Conservation (phyloP, 495 filamentous ascomycete species). For the Penicilliopsis zonata region DNA sequence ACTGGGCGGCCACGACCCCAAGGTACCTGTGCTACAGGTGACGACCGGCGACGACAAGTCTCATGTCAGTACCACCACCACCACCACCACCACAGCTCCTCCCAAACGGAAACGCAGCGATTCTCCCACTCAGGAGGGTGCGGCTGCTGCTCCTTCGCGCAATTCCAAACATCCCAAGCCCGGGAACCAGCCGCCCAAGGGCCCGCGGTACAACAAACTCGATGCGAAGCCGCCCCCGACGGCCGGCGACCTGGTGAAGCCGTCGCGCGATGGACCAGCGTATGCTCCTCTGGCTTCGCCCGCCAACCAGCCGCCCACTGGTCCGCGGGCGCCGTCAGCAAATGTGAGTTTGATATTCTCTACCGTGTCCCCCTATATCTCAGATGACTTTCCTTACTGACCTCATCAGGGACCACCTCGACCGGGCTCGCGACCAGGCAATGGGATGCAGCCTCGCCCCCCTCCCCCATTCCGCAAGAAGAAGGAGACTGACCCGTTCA, state of each 20-base stretch:
- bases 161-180: not conserved
- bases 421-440: constrained; percentile 8
- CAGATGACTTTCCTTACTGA: constrained; percentile 7
- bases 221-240: constrained; percentile 14
- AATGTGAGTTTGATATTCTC: constrained; percentile 15
- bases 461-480: constrained; percentile 33
- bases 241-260: constrained; percentile 23
- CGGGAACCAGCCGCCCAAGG: constrained; percentile 16
- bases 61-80: constrained; percentile 3
- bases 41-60: constrained; percentile 9
- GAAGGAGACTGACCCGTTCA: constrained; percentile 40
- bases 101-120: constrained; percentile 33
- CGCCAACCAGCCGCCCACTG: constrained; percentile 4
- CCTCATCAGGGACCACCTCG: constrained; percentile 4
- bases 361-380: not conserved
- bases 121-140: constrained; percentile 16
- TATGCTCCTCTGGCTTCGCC: constrained; percentile 10
- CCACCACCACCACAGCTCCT: constrained; percentile 6
- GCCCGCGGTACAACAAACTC: constrained; percentile 12
- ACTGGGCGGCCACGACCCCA: constrained; percentile 32
- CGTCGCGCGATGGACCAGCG: constrained; percentile 25
- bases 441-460: constrained; percentile 17
- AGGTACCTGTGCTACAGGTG: constrained; percentile 30
- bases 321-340: constrained; percentile 6
- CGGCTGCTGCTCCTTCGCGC: constrained; percentile 3